Evolutionary conservation across 2,329 filamentous ascomycete species (phyloP).

Genomic region (Rugonectria rugulosa): DNA sequence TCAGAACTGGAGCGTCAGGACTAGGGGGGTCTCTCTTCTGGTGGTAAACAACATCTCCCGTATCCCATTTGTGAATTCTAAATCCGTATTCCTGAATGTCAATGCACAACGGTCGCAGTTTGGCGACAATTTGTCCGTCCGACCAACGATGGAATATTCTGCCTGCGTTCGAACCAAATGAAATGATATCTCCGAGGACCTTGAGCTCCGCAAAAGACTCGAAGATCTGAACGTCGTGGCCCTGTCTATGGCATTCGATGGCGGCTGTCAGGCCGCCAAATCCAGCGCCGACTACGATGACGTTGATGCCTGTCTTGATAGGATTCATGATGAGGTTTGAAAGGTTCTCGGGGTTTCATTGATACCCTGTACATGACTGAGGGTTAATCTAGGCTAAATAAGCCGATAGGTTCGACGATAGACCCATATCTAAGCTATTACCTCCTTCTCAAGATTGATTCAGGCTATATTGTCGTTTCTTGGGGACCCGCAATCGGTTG

Average conservation of each 20-base stretch:
- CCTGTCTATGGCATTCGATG: slow-evolving; percentile 68
- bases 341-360: not conserved
- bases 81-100: slow-evolving; percentile 57
- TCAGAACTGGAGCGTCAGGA: slow-evolving; percentile 49
- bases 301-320: slow-evolving; percentile 23
- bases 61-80: slow-evolving; percentile 68
- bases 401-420: no score
- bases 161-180: slow-evolving; percentile 61
- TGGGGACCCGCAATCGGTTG: no score
- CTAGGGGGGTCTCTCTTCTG: slow-evolving; percentile 49
- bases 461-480: no score
- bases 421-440: no score
- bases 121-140: slow-evolving; percentile 49
- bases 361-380: not conserved
- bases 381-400: not conserved
- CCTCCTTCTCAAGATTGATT: no score
- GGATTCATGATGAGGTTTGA: slow-evolving; percentile 12
- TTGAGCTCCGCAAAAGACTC: slow-evolving; percentile 66
- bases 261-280: slow-evolving; percentile 69
- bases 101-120: slow-evolving; percentile 30
- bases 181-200: slow-evolving; percentile 67
- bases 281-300: slow-evolving; percentile 45
- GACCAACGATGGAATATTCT: slow-evolving; percentile 68
- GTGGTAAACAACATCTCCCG: slow-evolving; percentile 66
- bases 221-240: slow-evolving; percentile 65